Conservation (phyloP, 345 rosid genomes). For the Eucalyptus coolabah region DNA sequence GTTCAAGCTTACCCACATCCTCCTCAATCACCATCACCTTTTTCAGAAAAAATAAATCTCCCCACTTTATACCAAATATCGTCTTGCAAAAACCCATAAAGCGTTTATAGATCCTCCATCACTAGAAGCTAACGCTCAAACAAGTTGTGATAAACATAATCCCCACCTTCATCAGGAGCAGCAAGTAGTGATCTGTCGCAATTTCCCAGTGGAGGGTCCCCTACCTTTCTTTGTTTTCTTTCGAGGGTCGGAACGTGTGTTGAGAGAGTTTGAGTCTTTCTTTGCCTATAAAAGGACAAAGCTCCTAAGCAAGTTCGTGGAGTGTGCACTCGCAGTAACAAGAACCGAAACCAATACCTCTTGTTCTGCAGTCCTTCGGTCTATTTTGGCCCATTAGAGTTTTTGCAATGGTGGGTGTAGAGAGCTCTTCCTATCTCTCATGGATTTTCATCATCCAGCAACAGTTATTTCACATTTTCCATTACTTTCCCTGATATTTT, state of each 20-base stretch:
- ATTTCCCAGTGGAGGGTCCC: constrained; percentile 20
- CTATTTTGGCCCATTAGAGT: not conserved
- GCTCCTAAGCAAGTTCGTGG: not conserved
- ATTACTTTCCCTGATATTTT: not conserved
- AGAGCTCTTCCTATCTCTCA: not conserved
- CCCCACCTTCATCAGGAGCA: constrained; percentile 4
- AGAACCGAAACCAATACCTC: not conserved
- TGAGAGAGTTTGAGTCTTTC: not conserved
- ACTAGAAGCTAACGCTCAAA: constrained; percentile 9
- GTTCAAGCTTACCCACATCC: constrained; percentile 5
- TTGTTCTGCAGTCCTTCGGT: not conserved
- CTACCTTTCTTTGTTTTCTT: not conserved
- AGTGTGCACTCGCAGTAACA: not conserved
- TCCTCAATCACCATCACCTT: constrained; percentile 22
- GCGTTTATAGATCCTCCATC: not conserved
- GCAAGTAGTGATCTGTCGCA: constrained; percentile 8
- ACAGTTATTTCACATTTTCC: not conserved
- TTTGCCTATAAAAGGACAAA: constrained; percentile 21
- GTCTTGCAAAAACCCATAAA: not conserved
- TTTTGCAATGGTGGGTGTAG: not conserved
- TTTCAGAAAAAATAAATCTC: not conserved
- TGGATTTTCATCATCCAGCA: not conserved
- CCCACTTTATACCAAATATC: not conserved
- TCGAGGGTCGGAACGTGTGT: not conserved
- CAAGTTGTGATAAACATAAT: constrained; percentile 14